These are phyloP conservation scores for Cercospora zeae-maydis DNA, from an alignment of 2,329 filamentous ascomycete species.

Conservation along the genomic window DNA sequence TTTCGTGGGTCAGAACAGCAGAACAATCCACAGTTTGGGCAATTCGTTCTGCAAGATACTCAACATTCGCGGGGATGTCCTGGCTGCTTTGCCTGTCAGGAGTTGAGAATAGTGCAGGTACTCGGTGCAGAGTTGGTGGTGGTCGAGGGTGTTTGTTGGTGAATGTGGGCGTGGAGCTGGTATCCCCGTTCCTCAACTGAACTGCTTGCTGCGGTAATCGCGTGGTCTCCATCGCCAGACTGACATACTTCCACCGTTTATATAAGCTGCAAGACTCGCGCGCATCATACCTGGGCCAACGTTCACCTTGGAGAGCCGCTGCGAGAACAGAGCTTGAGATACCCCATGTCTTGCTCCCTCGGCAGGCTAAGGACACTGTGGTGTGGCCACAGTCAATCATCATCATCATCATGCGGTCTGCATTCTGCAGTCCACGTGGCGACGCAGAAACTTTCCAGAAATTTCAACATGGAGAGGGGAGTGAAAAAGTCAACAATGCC, in stretches of 20 bases:
- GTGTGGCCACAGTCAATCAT: background rate
- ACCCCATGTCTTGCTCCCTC: background rate
- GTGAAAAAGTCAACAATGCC: background rate
- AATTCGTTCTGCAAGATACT: background rate
- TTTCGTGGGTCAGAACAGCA: background rate
- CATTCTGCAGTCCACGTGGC: background rate
- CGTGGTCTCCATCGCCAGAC: background rate
- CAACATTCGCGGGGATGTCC: background rate
- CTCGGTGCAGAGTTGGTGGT: background rate
- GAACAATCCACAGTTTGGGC: background rate
- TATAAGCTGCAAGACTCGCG: background rate
- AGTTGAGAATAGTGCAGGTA: background rate
- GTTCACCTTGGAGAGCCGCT: background rate
- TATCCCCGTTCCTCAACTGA: background rate
- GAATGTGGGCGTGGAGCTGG: background rate
- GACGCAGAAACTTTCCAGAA: background rate
- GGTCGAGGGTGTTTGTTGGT: conserved; percentile 1
- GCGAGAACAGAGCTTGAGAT: background rate
- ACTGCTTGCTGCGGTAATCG: background rate
- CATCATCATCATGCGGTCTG: background rate
- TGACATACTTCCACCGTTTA: background rate
- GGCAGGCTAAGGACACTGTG: background rate
- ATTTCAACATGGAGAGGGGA: background rate
- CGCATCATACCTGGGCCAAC: background rate
- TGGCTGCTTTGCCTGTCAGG: background rate